Evolutionary conservation across 495 filamentous ascomycete species (phyloP).

Genomic region (Thermothielavioides terrestris): DNA sequence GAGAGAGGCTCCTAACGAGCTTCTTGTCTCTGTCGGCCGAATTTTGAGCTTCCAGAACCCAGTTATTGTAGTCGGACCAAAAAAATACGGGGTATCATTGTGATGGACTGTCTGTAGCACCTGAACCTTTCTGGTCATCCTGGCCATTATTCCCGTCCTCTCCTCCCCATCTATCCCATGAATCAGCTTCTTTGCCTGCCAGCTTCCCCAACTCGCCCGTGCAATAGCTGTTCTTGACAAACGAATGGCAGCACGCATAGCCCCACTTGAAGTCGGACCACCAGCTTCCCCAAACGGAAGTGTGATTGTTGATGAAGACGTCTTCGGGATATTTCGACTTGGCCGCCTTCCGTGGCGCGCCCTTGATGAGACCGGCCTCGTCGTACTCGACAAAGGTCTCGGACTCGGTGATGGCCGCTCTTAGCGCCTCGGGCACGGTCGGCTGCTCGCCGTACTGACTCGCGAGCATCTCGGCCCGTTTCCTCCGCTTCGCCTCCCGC

Average conservation of each 20-base stretch:
- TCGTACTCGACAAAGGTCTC: slow-evolving; percentile 96
- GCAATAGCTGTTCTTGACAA: slow-evolving; percentile 92
- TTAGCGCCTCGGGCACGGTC: slow-evolving; percentile 52
- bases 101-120: too few species aligned
- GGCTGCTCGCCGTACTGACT: slow-evolving; percentile 80
- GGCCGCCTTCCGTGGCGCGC: slow-evolving; percentile 60
- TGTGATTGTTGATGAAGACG: slow-evolving; percentile 82
- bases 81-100: slow-evolving; percentile 23
- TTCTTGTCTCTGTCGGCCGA: too few species aligned
- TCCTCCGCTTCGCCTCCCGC: slow-evolving; percentile 54
- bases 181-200: slow-evolving; percentile 33
- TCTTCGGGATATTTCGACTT: slow-evolving; percentile 92
- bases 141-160: background rate
- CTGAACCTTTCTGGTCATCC: too few species aligned
- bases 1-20: too few species aligned
- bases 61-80: background rate
- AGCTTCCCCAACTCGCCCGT: slow-evolving; percentile 77
- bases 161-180: slow-evolving; percentile 18
- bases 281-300: slow-evolving; percentile 93
- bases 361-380: slow-evolving; percentile 79
- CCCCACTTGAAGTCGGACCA: slow-evolving; percentile 95
- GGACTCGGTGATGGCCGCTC: slow-evolving; percentile 63
- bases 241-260: slow-evolving; percentile 92
- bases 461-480: slow-evolving; percentile 60
- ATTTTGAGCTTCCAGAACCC: background rate